phyloP scores from a whole-genome alignment of 768 basidiomycete genomes.

The Suillus sp. region DNA sequence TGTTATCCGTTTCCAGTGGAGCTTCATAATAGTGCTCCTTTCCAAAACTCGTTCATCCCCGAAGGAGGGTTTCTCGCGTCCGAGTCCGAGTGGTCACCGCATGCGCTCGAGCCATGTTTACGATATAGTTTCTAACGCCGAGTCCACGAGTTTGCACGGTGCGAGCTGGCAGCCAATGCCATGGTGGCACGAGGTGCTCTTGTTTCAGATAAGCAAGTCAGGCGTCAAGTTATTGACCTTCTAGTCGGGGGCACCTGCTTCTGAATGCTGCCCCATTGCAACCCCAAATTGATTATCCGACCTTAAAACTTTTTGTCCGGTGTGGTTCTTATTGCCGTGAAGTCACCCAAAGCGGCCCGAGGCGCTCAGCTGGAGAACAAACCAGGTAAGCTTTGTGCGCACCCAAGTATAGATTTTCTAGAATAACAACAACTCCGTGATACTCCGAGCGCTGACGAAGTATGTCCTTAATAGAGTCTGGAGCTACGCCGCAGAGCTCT shows the following conservation, averaged over 20 bases:
- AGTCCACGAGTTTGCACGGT: background rate
- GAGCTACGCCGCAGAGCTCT: background rate
- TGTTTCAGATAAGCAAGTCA: background rate
- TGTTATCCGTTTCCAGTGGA: background rate
- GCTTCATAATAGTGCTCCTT: background rate
- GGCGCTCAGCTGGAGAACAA: background rate
- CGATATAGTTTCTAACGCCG: background rate
- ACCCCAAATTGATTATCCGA: background rate
- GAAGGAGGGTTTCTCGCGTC: background rate
- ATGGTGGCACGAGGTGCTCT: background rate
- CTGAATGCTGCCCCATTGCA: background rate
- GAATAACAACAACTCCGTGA: background rate
- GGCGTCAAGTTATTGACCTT: background rate
- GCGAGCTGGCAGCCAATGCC: background rate
- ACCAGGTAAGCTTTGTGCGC: background rate
- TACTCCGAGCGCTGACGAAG: background rate
- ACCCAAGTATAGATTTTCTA: conserved; percentile 6
- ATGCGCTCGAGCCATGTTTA: background rate
- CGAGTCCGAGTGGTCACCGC: background rate
- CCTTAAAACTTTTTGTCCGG: background rate
- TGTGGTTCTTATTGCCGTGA: background rate
- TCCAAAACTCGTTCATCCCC: background rate
- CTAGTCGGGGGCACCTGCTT: background rate
- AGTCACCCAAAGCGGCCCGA: background rate
- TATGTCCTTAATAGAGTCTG: background rate